Evolutionary conservation across 2,329 filamentous ascomycete species (phyloP).

Genomic region (Tolypocladium ovalisporum): DNA sequence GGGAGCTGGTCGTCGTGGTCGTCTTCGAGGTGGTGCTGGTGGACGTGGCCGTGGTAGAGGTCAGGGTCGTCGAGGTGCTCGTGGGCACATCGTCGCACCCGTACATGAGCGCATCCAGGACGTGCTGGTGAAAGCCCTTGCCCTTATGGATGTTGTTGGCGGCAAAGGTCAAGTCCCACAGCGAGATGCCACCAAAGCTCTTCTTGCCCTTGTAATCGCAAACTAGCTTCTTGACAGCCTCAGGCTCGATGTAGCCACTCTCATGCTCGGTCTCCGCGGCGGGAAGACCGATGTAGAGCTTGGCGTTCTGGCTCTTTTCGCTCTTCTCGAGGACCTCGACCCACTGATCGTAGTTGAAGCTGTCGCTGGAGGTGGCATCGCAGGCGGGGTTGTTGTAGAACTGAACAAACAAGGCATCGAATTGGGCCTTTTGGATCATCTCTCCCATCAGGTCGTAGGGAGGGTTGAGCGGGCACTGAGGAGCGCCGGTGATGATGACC

Average conservation of each 20-base stretch:
- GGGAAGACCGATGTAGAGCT: conserved; percentile 35
- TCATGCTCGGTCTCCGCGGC: conserved; percentile 15
- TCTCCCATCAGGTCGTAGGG: conserved; percentile 17
- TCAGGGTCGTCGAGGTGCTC: conserved; percentile 9
- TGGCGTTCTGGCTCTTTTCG: conserved; percentile 25
- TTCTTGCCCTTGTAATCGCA: conserved; percentile 23
- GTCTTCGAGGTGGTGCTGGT: conserved; percentile 1
- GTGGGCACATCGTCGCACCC: conserved; percentile 20
- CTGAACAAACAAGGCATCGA: conserved; percentile 34
- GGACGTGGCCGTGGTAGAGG: conserved; percentile 1
- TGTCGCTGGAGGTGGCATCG: conserved; percentile 18
- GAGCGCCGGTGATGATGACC: conserved; percentile 30
- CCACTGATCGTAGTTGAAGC: conserved; percentile 35
- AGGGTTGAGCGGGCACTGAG: conserved; percentile 29
- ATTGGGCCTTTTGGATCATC: conserved; percentile 26
- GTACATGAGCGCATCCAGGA: conserved; percentile 24
- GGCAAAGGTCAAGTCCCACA: conserved; percentile 32
- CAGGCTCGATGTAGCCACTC: conserved; percentile 23
- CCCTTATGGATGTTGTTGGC: conserved; percentile 17
- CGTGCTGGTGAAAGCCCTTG: conserved; percentile 25
- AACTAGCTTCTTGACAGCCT: conserved; percentile 23
- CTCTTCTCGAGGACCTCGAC: conserved; percentile 19
- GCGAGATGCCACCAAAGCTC: conserved; percentile 33
- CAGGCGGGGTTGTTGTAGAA: conserved; percentile 37
- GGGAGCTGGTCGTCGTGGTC: neutral